Evolutionary conservation across 805 yeast genomes (phyloP), one percentile per base, ranked within the genome.

Genomic region (Teunomyces panamensis): DNA sequence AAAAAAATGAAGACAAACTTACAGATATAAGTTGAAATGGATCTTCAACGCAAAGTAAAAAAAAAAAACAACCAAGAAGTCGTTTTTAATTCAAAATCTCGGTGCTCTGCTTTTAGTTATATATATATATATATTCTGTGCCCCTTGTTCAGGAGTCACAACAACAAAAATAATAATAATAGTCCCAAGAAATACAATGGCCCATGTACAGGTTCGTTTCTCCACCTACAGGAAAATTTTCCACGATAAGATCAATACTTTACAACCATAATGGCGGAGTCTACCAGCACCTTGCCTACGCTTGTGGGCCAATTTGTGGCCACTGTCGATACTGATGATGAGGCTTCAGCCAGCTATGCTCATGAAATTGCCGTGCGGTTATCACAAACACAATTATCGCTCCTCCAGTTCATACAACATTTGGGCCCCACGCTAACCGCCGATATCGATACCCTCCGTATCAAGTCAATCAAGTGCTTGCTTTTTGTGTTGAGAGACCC

Each of bases 341-440:
- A 39, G 4, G 55, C 51, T 11, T 35, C 54, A 4, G 26, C 46
- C 8, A 33, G 35, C 9, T 67, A 62, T 43, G 47, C 65, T 3
- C 42, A 42, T 2, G 56, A 60, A 39, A 52, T 71, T 17, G 58
- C 70, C 4, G 49, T 42, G 10, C 56, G 62, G 11, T 48, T 72
- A 20, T 50, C 51, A 17, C 10, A 48, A 5, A 50, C 49, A 27
- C 45, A 64, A 27, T 42, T 73, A 30, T 56, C 77, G 3, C 63
- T 84, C 20, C 63, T 85, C 11, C 78, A 77, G 42, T 68, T 87
- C 37, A 79, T 87, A 7, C 73, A 79, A 41, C 61, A 71, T 1
- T 67, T 87, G 27, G 89, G 88, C n/a, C 80, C 79, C 26, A 71
- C 75, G 43, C 67, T 87, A 27, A 83, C 87, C 1, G 78, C 85